Evolutionary conservation across 495 filamentous ascomycete genomes (phyloP).

Genomic region (Penicillium cataractarum): DNA sequence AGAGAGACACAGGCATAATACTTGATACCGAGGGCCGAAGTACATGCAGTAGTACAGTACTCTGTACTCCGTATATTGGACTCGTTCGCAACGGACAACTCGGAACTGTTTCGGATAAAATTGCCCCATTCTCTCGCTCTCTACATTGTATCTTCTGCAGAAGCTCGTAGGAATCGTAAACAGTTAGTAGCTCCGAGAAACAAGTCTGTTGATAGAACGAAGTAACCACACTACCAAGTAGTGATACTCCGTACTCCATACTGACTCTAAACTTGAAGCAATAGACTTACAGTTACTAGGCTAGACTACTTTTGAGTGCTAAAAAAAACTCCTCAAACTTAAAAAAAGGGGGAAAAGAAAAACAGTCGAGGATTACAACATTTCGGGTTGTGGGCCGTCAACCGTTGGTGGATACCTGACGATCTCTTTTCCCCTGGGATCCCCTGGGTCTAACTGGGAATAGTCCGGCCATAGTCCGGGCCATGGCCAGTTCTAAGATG

Average conservation of each 20-base stretch:
- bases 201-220: neutral
- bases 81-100: constrained; percentile 17
- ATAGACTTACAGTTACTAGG: neutral
- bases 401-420: constrained; percentile 27
- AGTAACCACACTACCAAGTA: no score
- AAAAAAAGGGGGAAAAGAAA: constrained; percentile 11
- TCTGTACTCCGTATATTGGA: constrained; percentile 9
- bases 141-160: neutral
- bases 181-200: neutral
- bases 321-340: neutral
- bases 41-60: neutral
- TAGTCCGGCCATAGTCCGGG: neutral
- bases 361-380: neutral
- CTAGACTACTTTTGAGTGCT: neutral
- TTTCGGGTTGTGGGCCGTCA: constrained; percentile 12
- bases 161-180: neutral
- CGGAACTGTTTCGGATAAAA: constrained; percentile 10
- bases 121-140: constrained; percentile 3
- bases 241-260: no score
- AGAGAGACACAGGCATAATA: neutral
- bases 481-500: constrained; percentile 8
- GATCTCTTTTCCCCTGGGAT: constrained; percentile 20
- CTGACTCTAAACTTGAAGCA: neutral
- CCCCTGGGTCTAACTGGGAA: neutral
- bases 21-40: neutral